Percentiles rank a stretch among this genome's conserved stretches.
Evolutionary conservation across 306 rosid genomes (phyloP).

Genomic region (Cicer bijugum): DNA sequence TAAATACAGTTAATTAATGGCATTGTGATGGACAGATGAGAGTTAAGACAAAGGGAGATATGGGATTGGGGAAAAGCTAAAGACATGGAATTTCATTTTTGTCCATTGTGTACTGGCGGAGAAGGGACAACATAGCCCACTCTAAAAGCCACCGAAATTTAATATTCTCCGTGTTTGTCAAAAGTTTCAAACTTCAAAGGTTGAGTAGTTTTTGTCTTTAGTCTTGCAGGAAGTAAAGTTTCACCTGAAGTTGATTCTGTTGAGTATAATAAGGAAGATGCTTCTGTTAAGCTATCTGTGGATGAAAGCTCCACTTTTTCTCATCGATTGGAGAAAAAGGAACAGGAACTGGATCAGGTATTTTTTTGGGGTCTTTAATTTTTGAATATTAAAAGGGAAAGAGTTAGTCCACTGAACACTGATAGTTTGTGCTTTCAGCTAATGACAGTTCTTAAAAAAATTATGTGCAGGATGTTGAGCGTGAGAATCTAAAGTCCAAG

Average conservation of each 20-base stretch:
- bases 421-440: conserved; percentile 25
- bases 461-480: conserved; percentile 54
- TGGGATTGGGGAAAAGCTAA: not conserved
- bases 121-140: not conserved
- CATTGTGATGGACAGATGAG: not conserved
- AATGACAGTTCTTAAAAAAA: conserved; percentile 41
- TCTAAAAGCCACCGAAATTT: conserved; percentile 2
- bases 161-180: conserved; percentile 1
- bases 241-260: conserved; percentile 53
- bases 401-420: conserved; percentile 37
- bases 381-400: conserved; percentile 46
- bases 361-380: conserved; percentile 28
- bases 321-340: conserved; percentile 47
- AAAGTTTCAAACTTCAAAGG: conserved; percentile 29
- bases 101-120: not conserved
- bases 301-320: conserved; percentile 47
- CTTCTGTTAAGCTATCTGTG: conserved; percentile 40
- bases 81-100: not conserved
- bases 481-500: conserved; percentile 44
- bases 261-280: conserved; percentile 54
- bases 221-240: conserved; percentile 55
- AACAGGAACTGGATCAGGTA: conserved; percentile 51
- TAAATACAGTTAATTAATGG: not conserved
- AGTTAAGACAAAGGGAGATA: not conserved
- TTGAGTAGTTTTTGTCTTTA: conserved; percentile 51